These are phyloP conservation scores for Fusarium lyarnte DNA, from an alignment of 2,329 filamentous ascomycete species.

Conservation along the genomic window DNA sequence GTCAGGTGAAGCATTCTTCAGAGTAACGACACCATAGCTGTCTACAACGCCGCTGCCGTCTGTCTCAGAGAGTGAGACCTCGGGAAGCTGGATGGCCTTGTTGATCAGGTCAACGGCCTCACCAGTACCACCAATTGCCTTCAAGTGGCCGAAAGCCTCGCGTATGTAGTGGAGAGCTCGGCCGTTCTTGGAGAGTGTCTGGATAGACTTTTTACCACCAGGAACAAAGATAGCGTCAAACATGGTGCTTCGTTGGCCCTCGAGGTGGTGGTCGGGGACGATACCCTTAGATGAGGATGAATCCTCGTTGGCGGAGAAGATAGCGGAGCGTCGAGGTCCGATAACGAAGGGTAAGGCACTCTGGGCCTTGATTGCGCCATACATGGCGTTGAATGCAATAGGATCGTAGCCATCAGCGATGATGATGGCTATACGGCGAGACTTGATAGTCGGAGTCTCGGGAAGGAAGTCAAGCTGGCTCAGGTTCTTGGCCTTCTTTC, in stretches of 20 bases:
- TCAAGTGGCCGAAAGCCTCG: conserved; percentile 84
- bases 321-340: conserved; percentile 70
- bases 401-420: conserved; percentile 81
- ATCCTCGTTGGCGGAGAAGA: conserved; percentile 69
- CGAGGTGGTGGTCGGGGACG: conserved; percentile 79
- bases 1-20: conserved; percentile 61
- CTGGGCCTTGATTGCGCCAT: conserved; percentile 68
- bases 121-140: conserved; percentile 79
- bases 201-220: conserved; percentile 71
- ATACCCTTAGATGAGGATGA: conserved; percentile 63
- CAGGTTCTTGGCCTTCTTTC: conserved; percentile 72
- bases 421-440: conserved; percentile 77
- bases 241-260: conserved; percentile 81
- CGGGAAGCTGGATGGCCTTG: conserved; percentile 55
- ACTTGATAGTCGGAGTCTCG: conserved; percentile 71
- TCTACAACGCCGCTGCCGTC: conserved; percentile 61
- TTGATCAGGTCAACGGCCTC: conserved; percentile 74
- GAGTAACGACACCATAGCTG: conserved; percentile 81
- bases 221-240: conserved; percentile 84
- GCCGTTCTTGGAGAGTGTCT: conserved; percentile 73
- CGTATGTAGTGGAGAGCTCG: conserved; percentile 80
- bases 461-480: conserved; percentile 76
- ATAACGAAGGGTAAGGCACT: conserved; percentile 78
- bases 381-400: conserved; percentile 71
- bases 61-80: conserved; percentile 52